Evolutionary conservation across 352 stramenopile genomes (phyloP).

Genomic region (Thraustochytrium striatum): DNA sequence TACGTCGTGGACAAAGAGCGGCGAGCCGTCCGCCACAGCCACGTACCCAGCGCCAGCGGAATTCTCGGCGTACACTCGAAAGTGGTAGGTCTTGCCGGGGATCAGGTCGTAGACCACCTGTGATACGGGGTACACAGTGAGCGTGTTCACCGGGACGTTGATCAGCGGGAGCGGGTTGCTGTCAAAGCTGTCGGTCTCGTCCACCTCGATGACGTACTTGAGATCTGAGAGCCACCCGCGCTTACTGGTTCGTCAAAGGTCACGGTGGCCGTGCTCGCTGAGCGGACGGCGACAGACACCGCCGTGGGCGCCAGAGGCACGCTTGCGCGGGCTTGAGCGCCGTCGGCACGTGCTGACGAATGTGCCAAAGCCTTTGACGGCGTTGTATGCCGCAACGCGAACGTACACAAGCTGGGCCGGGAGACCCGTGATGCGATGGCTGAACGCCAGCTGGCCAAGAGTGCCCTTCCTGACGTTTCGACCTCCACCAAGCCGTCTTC

Average conservation of each 20-base stretch:
- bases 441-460: not conserved
- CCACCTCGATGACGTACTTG: conserved; percentile 22
- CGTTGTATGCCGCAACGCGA: conserved; percentile 74
- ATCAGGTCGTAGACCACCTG: conserved; percentile 1
- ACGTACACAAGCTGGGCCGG: conserved; percentile 66
- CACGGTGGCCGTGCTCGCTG: not conserved
- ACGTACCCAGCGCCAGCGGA: not conserved
- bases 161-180: not conserved
- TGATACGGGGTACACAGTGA: not conserved
- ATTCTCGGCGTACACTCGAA: conserved; percentile 6
- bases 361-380: conserved; percentile 45
- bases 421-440: conserved; percentile 58
- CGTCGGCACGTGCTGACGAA: not conserved
- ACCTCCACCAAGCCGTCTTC: not conserved
- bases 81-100: conserved; percentile 16
- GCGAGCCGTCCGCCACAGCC: not conserved
- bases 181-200: conserved; percentile 27
- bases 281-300: not conserved
- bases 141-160: not conserved
- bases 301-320: not conserved
- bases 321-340: not conserved
- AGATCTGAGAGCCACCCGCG: conserved; percentile 12
- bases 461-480: not conserved
- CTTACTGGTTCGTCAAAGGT: not conserved
- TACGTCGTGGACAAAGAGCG: too few relatives aligned